phyloP scores from a whole-genome alignment of 129 eudicot genomes.

The Ambrosia trifida region DNA sequence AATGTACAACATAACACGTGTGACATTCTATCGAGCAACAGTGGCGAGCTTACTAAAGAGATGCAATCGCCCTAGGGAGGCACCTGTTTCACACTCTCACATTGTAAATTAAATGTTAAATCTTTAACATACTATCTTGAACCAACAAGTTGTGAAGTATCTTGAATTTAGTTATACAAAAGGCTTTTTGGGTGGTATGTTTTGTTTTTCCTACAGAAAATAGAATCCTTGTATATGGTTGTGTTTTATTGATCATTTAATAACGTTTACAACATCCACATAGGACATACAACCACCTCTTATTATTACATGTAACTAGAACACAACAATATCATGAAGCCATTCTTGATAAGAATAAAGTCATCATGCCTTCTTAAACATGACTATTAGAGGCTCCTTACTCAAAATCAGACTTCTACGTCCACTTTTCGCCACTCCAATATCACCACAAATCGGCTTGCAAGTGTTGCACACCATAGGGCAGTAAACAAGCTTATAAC shows the following conservation, averaged over 20 bases:
- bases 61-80: no score
- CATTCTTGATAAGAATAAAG: background rate
- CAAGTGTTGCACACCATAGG: constrained; percentile 47
- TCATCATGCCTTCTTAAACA: constrained; percentile 36
- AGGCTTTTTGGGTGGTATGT: no score
- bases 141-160: no score
- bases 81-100: no score
- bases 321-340: background rate
- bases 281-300: background rate
- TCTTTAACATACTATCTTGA: no score
- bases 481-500: constrained; percentile 50
- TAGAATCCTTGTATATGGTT: background rate
- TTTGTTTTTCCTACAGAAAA: background rate
- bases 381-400: constrained; percentile 39
- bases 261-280: background rate
- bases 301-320: constrained; percentile 3
- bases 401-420: constrained; percentile 38
- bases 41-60: no score
- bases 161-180: no score
- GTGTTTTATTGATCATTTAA: background rate
- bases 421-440: constrained; percentile 38
- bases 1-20: no score
- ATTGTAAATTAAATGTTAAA: no score
- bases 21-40: no score
- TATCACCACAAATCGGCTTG: constrained; percentile 41